Conservation (phyloP, 495 filamentous ascomycete genomes). For the Mycothermus thermophilus region DNA sequence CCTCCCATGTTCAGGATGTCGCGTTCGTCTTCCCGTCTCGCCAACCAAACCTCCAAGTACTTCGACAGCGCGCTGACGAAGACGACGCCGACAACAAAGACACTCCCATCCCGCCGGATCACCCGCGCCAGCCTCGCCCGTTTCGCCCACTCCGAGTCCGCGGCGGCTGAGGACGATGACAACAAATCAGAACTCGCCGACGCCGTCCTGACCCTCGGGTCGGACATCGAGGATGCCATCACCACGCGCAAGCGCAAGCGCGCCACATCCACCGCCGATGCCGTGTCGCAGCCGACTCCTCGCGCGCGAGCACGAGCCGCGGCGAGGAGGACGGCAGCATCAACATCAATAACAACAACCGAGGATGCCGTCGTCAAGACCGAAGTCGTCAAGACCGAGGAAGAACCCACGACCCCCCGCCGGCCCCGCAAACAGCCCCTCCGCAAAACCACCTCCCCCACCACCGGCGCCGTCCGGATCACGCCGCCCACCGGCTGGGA, state of each 20-base stretch:
- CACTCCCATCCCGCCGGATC: constrained; percentile 35
- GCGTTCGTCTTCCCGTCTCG: constrained; percentile 45
- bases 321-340: background rate
- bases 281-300: background rate
- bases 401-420: constrained; percentile 13
- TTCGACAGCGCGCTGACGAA: constrained; percentile 12
- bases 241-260: constrained; percentile 41
- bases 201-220: constrained; percentile 12
- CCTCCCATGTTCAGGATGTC: too few relatives aligned
- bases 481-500: constrained; percentile 73
- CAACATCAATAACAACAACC: constrained; percentile 2
- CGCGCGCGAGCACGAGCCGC: background rate
- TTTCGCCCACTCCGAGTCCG: constrained; percentile 24
- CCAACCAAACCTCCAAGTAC: constrained; percentile 41
- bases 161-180: constrained; percentile 6
- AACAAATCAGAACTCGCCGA: constrained; percentile 14
- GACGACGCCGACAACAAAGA: constrained; percentile 11
- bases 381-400: constrained; percentile 4
- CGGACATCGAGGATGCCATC: constrained; percentile 55
- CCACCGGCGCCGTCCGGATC: constrained; percentile 39
- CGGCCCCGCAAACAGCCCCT: constrained; percentile 48
- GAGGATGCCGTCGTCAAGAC: constrained; percentile 1
- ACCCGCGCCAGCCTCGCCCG: constrained; percentile 31
- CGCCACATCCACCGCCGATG: constrained; percentile 17
- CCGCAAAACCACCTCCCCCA: constrained; percentile 43